A percentile compares a stretch with the other conserved stretches of the same genome.
phyloP scores from a whole-genome alignment of 495 filamentous ascomycete genomes.

The Daldinia loculata region DNA sequence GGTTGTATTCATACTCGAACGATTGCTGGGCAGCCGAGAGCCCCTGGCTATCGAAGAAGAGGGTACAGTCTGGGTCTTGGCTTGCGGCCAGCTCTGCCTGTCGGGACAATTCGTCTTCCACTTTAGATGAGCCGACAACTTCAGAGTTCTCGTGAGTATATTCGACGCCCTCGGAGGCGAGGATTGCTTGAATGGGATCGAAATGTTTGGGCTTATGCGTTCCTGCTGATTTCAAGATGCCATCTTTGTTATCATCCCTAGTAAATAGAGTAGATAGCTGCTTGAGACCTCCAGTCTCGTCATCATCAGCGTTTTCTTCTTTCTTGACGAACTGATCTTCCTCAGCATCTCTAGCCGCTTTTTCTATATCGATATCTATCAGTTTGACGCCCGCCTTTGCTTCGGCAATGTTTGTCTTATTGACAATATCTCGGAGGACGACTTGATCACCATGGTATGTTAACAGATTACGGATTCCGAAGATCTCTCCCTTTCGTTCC shows the following conservation, averaged over 20 bases:
- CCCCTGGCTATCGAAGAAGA: slow-evolving; percentile 50
- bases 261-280: slow-evolving; percentile 78
- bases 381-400: slow-evolving; percentile 85
- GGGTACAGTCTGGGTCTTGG: slow-evolving; percentile 49
- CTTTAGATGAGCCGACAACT: slow-evolving; percentile 86
- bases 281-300: slow-evolving; percentile 72
- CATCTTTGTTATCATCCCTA: slow-evolving; percentile 57
- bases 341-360: slow-evolving; percentile 64
- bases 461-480: slow-evolving; percentile 89
- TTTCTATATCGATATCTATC: slow-evolving; percentile 73
- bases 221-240: slow-evolving; percentile 42
- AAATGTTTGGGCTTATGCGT: slow-evolving; percentile 55
- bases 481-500: slow-evolving; percentile 87
- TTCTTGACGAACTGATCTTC: slow-evolving; percentile 52
- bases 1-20: slow-evolving; percentile 74
- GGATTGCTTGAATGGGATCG: slow-evolving; percentile 88
- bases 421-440: slow-evolving; percentile 89
- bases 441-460: slow-evolving; percentile 80
- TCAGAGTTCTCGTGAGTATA: slow-evolving; percentile 98
- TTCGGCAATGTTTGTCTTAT: slow-evolving; percentile 97
- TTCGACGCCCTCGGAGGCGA: slow-evolving; percentile 86
- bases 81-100: slow-evolving; percentile 73
- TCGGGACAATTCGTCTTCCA: slow-evolving; percentile 81
- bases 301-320: slow-evolving; percentile 55
- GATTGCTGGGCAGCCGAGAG: slow-evolving; percentile 32